Evolutionary conservation across 805 yeast genomes (phyloP).

Genomic region (Metschnikowia lochheadii): DNA sequence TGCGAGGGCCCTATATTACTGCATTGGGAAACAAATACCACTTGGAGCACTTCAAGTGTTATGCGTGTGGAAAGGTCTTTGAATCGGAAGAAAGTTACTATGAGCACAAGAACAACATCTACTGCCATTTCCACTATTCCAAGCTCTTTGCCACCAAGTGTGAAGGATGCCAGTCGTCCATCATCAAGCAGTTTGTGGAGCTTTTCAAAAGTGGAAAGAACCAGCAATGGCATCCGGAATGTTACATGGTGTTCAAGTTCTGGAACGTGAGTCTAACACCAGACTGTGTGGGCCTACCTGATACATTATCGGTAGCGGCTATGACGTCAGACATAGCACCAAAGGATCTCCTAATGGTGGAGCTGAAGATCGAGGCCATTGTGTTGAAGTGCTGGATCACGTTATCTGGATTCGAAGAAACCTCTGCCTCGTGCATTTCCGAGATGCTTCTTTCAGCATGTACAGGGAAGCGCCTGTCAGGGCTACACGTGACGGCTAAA

Average conservation of each 20-base stretch:
- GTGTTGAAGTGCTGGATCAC: constrained; percentile 78
- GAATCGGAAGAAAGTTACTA: constrained; percentile 89
- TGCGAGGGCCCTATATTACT: constrained; percentile 89
- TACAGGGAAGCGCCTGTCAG: constrained; percentile 61
- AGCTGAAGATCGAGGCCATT: constrained; percentile 56
- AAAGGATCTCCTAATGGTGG: constrained; percentile 50
- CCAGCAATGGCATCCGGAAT: constrained; percentile 99
- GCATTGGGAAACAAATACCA: constrained; percentile 91
- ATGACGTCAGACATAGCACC: constrained; percentile 28
- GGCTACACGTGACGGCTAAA: constrained; percentile 65
- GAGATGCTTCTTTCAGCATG: constrained; percentile 88
- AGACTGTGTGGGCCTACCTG: constrained; percentile 48
- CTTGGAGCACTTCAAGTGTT: constrained; percentile 91
- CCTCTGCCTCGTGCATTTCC: constrained; percentile 82
- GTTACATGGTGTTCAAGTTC: constrained; percentile 95
- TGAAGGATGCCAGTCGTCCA: constrained; percentile 89
- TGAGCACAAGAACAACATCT: constrained; percentile 77
- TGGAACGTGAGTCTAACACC: constrained; percentile 85
- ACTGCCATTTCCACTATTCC: constrained; percentile 92
- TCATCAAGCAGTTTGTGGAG: constrained; percentile 91
- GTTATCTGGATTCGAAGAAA: constrained; percentile 84
- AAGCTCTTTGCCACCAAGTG: constrained; percentile 80
- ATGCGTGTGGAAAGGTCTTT: constrained; percentile 78
- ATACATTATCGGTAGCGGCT: constrained; percentile 8
- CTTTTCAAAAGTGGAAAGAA: constrained; percentile 84